Evolutionary conservation across 345 rosid species (phyloP).

Genomic region (Salix koriyanagi): DNA sequence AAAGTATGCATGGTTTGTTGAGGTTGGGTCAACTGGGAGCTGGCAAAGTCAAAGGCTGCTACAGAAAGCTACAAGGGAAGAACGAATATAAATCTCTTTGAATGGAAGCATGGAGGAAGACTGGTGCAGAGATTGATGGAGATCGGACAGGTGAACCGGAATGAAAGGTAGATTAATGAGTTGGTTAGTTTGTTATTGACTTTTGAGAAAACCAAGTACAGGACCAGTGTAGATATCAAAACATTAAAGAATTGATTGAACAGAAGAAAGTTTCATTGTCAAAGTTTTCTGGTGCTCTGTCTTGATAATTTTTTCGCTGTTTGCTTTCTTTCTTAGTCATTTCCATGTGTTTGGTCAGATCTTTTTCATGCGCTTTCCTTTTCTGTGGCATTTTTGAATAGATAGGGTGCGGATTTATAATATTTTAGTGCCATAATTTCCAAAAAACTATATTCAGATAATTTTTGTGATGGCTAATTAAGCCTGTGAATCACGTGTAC

Average conservation of each 20-base stretch:
- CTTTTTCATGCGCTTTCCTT: neutral
- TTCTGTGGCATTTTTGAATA: neutral
- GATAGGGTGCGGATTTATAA: neutral
- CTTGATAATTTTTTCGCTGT: neutral
- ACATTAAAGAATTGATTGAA: conserved; percentile 1
- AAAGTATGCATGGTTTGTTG: neutral
- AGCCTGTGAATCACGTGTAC: neutral
- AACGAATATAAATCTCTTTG: neutral
- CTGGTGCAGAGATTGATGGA: neutral
- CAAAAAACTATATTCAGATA: too few species aligned
- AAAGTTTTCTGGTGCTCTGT: neutral
- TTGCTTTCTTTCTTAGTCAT: neutral
- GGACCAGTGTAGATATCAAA: neutral
- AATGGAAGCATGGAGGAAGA: neutral
- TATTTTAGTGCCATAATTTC: neutral
- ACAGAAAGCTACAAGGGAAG: neutral
- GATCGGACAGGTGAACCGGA: conserved; percentile 6
- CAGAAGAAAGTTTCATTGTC: neutral
- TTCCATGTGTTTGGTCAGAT: neutral
- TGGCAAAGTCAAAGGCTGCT: neutral
- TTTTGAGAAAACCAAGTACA: neutral
- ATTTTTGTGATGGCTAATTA: too few species aligned
- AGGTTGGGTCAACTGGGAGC: neutral
- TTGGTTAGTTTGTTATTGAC: conserved; percentile 7
- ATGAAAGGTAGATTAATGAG: neutral